phyloP scores from a whole-genome alignment of 305 asterid genomes.

The Nicotiana rustica region DNA sequence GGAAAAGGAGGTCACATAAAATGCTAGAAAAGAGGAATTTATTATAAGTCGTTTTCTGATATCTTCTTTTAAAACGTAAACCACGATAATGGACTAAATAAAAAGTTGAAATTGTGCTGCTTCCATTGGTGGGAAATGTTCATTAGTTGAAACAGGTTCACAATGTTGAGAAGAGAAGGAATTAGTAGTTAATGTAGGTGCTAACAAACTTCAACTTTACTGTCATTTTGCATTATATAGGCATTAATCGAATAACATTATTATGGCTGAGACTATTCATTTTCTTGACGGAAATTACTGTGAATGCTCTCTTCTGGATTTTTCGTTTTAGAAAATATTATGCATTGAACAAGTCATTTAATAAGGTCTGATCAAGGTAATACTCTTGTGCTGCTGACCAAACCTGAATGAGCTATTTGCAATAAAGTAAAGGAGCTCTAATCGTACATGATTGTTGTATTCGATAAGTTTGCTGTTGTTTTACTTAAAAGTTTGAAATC shows the following conservation, averaged over 20 bases:
- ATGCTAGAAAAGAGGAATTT: background rate
- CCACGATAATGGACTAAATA: background rate
- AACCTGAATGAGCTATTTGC: background rate
- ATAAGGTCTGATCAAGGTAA: background rate
- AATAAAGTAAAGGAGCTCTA: background rate
- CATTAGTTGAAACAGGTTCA: slow-evolving; percentile 13
- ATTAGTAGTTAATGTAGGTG: background rate
- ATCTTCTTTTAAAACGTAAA: background rate
- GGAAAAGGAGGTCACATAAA: background rate
- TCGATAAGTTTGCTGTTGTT: background rate
- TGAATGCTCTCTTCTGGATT: background rate
- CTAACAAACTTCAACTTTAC: background rate
- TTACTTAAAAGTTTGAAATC: too few species aligned
- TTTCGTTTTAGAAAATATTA: background rate
- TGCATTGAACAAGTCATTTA: background rate
- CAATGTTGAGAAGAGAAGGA: background rate
- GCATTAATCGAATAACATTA: background rate
- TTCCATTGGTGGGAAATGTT: background rate
- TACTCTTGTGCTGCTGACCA: background rate
- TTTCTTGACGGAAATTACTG: background rate
- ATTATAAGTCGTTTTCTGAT: background rate
- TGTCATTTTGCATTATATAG: background rate
- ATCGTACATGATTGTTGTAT: background rate
- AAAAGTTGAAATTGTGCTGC: background rate
- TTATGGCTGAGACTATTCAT: background rate